phyloP scores from a whole-genome alignment of 1,139 yeast species.

The Debaryomyces fabryi region DNA sequence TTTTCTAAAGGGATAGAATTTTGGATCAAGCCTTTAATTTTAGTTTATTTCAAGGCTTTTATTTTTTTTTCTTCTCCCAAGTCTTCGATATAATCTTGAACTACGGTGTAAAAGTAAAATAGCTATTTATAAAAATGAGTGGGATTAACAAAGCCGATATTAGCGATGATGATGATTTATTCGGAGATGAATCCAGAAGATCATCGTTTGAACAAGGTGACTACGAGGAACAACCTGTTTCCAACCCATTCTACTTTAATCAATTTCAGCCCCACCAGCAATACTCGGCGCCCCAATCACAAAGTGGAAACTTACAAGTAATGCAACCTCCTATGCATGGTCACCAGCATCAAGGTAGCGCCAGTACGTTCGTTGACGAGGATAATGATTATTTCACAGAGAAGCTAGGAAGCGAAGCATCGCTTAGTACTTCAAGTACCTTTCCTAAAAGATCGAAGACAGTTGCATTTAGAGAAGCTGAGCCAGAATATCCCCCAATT shows the following conservation, averaged over 20 bases:
- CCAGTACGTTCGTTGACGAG: slow-evolving; percentile 28
- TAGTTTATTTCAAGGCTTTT: neutral
- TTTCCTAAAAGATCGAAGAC: slow-evolving; percentile 25
- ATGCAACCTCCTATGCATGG: slow-evolving; percentile 5
- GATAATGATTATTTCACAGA: slow-evolving; percentile 21
- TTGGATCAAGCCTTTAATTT: neutral
- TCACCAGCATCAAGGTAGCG: slow-evolving; percentile 19
- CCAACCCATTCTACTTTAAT: neutral
- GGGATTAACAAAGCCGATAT: slow-evolving; percentile 3
- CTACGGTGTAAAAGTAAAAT: neutral
- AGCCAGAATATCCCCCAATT: slow-evolving; percentile 39
- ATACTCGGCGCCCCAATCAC: slow-evolving; percentile 9
- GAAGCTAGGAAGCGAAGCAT: slow-evolving; percentile 13
- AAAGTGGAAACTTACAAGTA: neutral
- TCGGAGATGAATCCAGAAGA: slow-evolving; percentile 4
- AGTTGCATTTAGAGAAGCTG: slow-evolving; percentile 38
- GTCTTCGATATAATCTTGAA: neutral
- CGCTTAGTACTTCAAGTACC: slow-evolving; percentile 3
- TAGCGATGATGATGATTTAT: slow-evolving; percentile 19
- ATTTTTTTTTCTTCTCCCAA: neutral
- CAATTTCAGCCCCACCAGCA: slow-evolving; percentile 11
- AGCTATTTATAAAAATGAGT: slow-evolving; percentile 1
- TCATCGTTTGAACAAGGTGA: neutral
- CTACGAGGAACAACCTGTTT: neutral
- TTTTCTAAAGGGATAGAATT: neutral